phyloP scores from a whole-genome alignment of 2,329 filamentous ascomycete species.

The Karstenula rhodostoma region DNA sequence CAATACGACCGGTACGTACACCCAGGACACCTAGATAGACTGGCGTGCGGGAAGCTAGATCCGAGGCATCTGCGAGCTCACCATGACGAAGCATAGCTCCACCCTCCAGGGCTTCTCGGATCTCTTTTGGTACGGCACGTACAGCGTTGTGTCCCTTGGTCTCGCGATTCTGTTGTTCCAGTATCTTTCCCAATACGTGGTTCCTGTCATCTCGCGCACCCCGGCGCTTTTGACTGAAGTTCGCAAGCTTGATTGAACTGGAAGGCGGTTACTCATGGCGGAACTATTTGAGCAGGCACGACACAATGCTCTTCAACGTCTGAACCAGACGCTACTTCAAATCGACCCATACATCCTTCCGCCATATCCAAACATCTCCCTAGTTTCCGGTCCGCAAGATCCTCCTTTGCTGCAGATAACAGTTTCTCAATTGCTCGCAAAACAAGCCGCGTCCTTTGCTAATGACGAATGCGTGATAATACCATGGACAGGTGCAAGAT shows the following conservation, averaged over 20 bases:
- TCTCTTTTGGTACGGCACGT: slow-evolving; percentile 29
- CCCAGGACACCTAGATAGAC: slow-evolving; percentile 3
- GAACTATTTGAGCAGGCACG: slow-evolving; percentile 38
- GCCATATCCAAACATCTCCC: slow-evolving; percentile 57
- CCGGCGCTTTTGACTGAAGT: not conserved
- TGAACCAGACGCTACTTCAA: slow-evolving; percentile 49
- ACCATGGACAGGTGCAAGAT: slow-evolving; percentile 77
- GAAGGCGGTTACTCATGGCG: slow-evolving; percentile 26
- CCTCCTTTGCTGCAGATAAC: slow-evolving; percentile 76
- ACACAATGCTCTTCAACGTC: slow-evolving; percentile 41
- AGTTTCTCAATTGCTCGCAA: slow-evolving; percentile 74
- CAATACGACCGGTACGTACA: not conserved
- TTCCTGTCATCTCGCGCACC: slow-evolving; percentile 20
- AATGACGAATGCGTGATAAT: slow-evolving; percentile 74
- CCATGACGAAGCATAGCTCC: slow-evolving; percentile 20
- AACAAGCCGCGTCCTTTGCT: slow-evolving; percentile 72
- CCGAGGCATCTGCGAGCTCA: slow-evolving; percentile 44
- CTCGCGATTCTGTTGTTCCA: slow-evolving; percentile 23
- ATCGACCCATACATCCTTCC: slow-evolving; percentile 49
- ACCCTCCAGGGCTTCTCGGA: slow-evolving; percentile 20
- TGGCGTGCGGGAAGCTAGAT: slow-evolving; percentile 35
- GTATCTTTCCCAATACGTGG: slow-evolving; percentile 22
- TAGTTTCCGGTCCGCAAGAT: slow-evolving; percentile 73
- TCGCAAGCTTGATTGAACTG: not conserved
- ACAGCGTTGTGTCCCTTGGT: slow-evolving; percentile 28